These are phyloP conservation scores for Trichoderma asperelloides DNA, from an alignment of 495 filamentous ascomycete species.

Conservation along the genomic window DNA sequence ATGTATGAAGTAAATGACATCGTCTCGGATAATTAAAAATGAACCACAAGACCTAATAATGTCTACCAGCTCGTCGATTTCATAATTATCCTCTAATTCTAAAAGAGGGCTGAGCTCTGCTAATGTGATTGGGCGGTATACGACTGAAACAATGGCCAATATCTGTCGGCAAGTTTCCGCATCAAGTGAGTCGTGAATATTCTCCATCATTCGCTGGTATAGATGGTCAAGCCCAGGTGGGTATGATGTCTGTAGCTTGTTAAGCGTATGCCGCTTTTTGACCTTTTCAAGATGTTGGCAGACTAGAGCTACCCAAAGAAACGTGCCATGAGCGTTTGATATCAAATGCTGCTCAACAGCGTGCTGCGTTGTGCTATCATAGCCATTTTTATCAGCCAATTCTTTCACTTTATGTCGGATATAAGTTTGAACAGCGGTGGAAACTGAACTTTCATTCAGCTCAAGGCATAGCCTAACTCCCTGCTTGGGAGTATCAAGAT, in stretches of 20 bases:
- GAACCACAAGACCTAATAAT: conserved; percentile 23
- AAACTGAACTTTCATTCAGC: neutral
- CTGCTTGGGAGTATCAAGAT: neutral
- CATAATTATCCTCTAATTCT: conserved; percentile 8
- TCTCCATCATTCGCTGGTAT: conserved; percentile 17
- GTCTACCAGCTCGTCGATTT: neutral
- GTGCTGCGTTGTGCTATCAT: conserved; percentile 1
- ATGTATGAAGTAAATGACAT: conserved; percentile 29
- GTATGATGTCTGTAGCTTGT: neutral
- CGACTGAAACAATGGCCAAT: conserved; percentile 11
- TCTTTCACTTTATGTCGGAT: neutral
- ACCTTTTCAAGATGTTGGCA: conserved; percentile 15
- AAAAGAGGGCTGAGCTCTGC: conserved; percentile 12
- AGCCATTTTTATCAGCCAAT: neutral
- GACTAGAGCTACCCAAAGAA: conserved; percentile 24
- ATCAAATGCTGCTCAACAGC: conserved; percentile 13
- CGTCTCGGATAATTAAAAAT: conserved; percentile 22
- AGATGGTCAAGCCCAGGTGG: conserved; percentile 13
- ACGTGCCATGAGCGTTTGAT: conserved; percentile 19
- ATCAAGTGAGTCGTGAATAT: neutral
- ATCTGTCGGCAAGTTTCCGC: conserved; percentile 13
- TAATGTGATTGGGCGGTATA: conserved; percentile 15
- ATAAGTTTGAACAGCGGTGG: neutral
- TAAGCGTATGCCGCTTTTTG: neutral
- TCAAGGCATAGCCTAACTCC: neutral